Percentiles rank a stretch among this genome's conserved stretches.
phyloP scores from a whole-genome alignment of 2,329 filamentous ascomycete species.

The Leptographium lundbergii region DNA sequence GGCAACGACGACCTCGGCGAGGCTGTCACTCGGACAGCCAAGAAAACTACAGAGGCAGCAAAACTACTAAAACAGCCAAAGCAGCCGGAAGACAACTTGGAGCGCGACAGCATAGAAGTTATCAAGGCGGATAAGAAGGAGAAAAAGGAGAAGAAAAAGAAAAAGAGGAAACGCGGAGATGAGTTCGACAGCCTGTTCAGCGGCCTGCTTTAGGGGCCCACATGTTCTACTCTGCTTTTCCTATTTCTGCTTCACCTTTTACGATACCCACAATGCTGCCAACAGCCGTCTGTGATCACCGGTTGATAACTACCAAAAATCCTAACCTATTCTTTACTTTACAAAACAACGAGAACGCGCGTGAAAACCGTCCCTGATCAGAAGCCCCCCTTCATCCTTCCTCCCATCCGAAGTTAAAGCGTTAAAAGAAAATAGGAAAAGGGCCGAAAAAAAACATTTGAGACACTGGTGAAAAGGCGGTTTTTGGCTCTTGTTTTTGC shows the following conservation, averaged over 20 bases:
- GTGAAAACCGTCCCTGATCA: not conserved
- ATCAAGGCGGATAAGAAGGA: not conserved
- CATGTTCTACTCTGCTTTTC: not conserved
- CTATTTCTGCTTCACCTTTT: not conserved
- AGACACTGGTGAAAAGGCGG: not conserved
- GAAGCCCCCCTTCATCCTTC: not conserved
- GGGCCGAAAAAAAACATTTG: not conserved
- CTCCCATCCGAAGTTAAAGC: not conserved
- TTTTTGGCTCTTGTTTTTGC: conserved; percentile 1
- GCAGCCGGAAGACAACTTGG: too few species aligned
- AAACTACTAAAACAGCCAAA: not conserved
- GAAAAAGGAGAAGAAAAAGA: conserved; percentile 11
- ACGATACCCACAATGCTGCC: conserved; percentile 4
- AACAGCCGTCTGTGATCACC: not conserved
- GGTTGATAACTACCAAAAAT: not conserved
- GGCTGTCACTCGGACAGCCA: conserved; percentile 8
- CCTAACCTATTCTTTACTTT: conserved; percentile 2
- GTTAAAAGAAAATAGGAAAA: not conserved
- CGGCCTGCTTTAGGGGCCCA: conserved; percentile 30
- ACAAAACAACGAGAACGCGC: not conserved
- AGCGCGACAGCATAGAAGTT: too few species aligned
- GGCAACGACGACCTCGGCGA: conserved; percentile 10
- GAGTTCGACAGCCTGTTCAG: conserved; percentile 63
- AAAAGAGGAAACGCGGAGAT: conserved; percentile 24
- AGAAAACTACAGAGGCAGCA: not conserved